Evolutionary conservation across 108 stramenopile genomes (phyloP).

Genomic region (Cylindrotheca fusiformis): DNA sequence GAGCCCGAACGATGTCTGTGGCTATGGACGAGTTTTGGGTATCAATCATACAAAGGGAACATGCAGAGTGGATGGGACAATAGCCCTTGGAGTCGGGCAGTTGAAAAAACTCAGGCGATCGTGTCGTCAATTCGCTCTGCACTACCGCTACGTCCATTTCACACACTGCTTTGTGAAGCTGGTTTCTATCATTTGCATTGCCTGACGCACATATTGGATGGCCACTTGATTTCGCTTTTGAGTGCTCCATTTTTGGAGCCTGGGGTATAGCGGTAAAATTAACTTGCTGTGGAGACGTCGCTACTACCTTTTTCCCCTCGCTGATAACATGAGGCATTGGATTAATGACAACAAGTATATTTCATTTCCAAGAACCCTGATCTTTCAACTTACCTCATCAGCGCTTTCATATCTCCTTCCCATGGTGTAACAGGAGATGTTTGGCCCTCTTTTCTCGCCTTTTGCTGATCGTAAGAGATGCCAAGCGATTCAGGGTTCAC

Average conservation of each 20-base stretch:
- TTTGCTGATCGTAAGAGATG: conserved; percentile 28
- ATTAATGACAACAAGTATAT: background rate
- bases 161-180: conserved; percentile 69
- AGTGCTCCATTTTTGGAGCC: conserved; percentile 10
- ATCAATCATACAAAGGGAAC: conserved; percentile 56
- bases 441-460: conserved; percentile 39
- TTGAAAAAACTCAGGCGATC: conserved; percentile 32
- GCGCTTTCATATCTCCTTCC: conserved; percentile 79
- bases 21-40: conserved; percentile 32
- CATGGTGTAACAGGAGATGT: conserved; percentile 78
- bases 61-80: conserved; percentile 69
- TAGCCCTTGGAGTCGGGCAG: conserved; percentile 54
- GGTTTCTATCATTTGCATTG: conserved; percentile 31
- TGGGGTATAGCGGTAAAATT: conserved; percentile 14
- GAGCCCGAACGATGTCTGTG: conserved; percentile 46
- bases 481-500: conserved; percentile 78
- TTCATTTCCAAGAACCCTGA: background rate
- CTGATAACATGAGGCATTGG: conserved; percentile 1
- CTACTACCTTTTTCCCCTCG: conserved; percentile 28
- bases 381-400: conserved; percentile 53
- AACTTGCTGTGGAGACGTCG: no score
- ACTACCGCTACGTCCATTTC: conserved; percentile 58
- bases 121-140: conserved; percentile 31
- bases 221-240: background rate
- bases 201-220: conserved; percentile 44